phyloP scores from a whole-genome alignment of 2,329 filamentous ascomycete species.

The Fusarium incarnatum region DNA sequence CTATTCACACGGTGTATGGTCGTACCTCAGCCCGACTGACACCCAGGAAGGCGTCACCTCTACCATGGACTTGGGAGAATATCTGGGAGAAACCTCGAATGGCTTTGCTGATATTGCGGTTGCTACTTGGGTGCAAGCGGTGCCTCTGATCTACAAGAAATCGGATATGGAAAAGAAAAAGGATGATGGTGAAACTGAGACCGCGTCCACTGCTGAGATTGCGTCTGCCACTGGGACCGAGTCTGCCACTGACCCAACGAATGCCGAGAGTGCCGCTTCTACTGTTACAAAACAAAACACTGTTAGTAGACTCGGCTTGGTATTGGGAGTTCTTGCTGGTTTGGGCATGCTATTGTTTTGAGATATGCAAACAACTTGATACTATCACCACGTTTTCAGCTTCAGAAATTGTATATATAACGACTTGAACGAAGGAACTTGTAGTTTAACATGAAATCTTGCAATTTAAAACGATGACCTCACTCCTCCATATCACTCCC shows the following conservation, averaged over 20 bases:
- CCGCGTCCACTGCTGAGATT: background rate
- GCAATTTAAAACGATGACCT: too few species aligned
- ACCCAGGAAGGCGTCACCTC: background rate
- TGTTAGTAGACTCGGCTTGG: too few species aligned
- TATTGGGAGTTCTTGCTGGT: too few species aligned
- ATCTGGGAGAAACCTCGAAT: background rate
- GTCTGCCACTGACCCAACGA: background rate
- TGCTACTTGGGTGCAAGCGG: background rate
- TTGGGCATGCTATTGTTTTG: too few species aligned
- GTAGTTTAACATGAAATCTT: too few species aligned
- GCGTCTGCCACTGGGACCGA: background rate
- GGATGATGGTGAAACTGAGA: background rate
- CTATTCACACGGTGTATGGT: background rate
- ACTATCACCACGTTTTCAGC: too few species aligned
- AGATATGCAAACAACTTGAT: too few species aligned
- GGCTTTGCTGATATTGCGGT: background rate
- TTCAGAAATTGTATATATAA: too few species aligned
- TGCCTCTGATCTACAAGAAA: conserved; percentile 7
- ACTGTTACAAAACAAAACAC: too few species aligned
- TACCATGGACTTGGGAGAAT: background rate
- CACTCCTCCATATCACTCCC: background rate
- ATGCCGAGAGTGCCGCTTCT: too few species aligned
- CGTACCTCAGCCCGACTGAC: background rate
- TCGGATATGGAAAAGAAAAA: background rate
- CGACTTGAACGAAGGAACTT: too few species aligned